These are phyloP conservation scores for Tylopilus orsonianus DNA, from an alignment of 1,284 basidiomycete genomes.

Conservation along the genomic window DNA sequence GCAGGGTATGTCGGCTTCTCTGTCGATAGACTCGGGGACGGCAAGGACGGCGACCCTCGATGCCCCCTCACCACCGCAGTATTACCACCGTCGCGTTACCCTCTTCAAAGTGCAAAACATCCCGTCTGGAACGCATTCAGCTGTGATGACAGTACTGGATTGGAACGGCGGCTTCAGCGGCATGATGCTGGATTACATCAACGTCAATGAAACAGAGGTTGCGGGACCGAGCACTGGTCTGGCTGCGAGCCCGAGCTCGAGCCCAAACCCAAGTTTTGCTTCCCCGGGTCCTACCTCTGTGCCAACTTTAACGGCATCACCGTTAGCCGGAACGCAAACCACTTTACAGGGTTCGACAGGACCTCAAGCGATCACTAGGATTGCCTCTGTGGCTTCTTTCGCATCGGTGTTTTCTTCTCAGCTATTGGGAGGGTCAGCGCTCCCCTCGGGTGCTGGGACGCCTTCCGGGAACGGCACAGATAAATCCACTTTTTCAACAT, in stretches of 20 bases:
- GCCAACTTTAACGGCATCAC: neutral
- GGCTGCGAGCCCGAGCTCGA: neutral
- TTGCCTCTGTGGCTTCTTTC: constrained; percentile 1
- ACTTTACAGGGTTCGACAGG: neutral
- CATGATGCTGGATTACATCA: constrained; percentile 32
- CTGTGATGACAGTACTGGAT: constrained; percentile 27
- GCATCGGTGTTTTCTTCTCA: constrained; percentile 9
- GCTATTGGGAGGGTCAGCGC: constrained; percentile 4
- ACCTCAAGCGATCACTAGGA: neutral
- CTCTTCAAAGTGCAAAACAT: constrained; percentile 26
- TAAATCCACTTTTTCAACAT: neutral
- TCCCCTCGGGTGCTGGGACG: constrained; percentile 16
- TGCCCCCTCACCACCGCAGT: constrained; percentile 24
- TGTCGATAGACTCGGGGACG: constrained; percentile 24
- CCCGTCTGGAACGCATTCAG: constrained; percentile 25
- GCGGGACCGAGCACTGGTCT: constrained; percentile 3
- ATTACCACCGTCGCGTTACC: constrained; percentile 21
- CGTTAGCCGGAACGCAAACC: neutral
- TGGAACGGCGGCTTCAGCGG: constrained; percentile 28
- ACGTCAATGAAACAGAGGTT: constrained; percentile 24
- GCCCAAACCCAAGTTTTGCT: neutral
- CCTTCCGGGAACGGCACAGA: constrained; percentile 1
- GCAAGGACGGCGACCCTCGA: constrained; percentile 21
- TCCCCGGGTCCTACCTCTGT: neutral
- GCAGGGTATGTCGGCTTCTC: constrained; percentile 29